Percentiles rank a stretch among this genome's conserved stretches.
Evolutionary conservation across 805 yeast genomes (phyloP).

Genomic region (Metschnikowia orientalis): DNA sequence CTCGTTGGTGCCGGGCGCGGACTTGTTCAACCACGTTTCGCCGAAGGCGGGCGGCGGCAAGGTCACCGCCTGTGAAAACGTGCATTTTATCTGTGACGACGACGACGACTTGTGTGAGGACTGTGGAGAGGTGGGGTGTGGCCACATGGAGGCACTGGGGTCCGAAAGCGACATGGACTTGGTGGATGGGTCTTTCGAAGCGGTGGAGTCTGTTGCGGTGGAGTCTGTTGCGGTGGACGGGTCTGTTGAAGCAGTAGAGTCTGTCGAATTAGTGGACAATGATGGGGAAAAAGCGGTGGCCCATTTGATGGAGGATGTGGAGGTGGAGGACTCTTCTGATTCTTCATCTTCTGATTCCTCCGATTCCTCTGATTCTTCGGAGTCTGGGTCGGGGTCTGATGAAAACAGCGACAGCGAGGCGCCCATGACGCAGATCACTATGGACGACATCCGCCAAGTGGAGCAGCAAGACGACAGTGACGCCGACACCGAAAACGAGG

Average conservation of each 20-base stretch:
- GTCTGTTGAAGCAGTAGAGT: slow-evolving; percentile 19
- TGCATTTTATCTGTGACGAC: slow-evolving; percentile 27
- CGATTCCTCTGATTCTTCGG: no score
- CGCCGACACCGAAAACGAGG: slow-evolving; percentile 21
- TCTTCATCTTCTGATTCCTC: no score
- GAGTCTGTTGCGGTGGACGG: no score
- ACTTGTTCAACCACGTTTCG: slow-evolving; percentile 70
- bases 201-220: no score
- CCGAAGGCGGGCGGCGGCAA: slow-evolving; percentile 23
- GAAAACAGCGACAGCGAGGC: slow-evolving; percentile 1
- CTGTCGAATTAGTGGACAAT: slow-evolving; percentile 20
- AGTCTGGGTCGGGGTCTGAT: slow-evolving; percentile 1
- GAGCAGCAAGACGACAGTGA: slow-evolving; percentile 20
- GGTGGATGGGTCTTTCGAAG: no score
- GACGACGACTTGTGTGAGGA: slow-evolving; percentile 16
- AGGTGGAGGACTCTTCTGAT: no score
- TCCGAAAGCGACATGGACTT: slow-evolving; percentile 13
- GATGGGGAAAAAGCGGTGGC: no score
- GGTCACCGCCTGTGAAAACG: slow-evolving; percentile 44
- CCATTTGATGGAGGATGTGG: no score
- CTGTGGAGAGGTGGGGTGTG: slow-evolving; percentile 19
- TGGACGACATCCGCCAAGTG: slow-evolving; percentile 25
- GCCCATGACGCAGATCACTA: slow-evolving; percentile 23
- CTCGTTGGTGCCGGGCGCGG: slow-evolving; percentile 88
- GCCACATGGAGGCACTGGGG: slow-evolving; percentile 10